Evolutionary conservation across 164 flowering plant species (phyloP).

Genomic region (Houttuynia cordata): DNA sequence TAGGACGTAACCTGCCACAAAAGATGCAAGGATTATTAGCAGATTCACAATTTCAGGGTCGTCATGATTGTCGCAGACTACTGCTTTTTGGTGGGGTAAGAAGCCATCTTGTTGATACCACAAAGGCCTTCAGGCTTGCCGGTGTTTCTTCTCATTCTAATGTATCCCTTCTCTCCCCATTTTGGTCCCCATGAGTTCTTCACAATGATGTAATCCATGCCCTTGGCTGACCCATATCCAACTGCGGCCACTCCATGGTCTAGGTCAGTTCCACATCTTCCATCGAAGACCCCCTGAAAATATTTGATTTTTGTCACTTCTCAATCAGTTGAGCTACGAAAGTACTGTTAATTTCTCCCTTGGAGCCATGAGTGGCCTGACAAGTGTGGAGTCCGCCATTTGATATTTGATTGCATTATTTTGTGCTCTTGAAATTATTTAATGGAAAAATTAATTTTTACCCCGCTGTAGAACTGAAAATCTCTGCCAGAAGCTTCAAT

Average conservation of each 20-base stretch:
- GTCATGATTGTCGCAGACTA: neutral
- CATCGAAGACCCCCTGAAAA: constrained; percentile 70
- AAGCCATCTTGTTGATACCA: constrained; percentile 75
- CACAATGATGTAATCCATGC: constrained; percentile 58
- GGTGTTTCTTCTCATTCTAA: constrained; percentile 70
- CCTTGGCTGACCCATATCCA: constrained; percentile 64
- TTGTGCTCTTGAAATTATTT: no score
- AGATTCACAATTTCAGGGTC: neutral
- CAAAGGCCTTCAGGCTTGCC: constrained; percentile 59
- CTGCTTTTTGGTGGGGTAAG: constrained; percentile 58
- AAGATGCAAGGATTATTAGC: neutral
- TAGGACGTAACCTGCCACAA: neutral
- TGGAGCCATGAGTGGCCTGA: no score
- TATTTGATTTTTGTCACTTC: neutral
- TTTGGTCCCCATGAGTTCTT: constrained; percentile 80
- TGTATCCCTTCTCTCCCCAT: constrained; percentile 86
- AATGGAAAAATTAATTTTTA: constrained; percentile 14
- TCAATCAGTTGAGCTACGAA: no score
- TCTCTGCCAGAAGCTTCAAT: constrained; percentile 86
- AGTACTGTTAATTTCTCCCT: no score
- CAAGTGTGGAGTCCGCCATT: no score
- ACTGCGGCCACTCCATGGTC: constrained; percentile 89
- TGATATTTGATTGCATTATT: no score
- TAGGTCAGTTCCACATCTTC: constrained; percentile 57
- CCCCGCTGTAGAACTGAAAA: constrained; percentile 91